A percentile compares a stretch with the other conserved stretches of the same genome.
Evolutionary conservation across 1,139 yeast species (phyloP).

Genomic region (Blastobotrys raffinosifermentans): DNA sequence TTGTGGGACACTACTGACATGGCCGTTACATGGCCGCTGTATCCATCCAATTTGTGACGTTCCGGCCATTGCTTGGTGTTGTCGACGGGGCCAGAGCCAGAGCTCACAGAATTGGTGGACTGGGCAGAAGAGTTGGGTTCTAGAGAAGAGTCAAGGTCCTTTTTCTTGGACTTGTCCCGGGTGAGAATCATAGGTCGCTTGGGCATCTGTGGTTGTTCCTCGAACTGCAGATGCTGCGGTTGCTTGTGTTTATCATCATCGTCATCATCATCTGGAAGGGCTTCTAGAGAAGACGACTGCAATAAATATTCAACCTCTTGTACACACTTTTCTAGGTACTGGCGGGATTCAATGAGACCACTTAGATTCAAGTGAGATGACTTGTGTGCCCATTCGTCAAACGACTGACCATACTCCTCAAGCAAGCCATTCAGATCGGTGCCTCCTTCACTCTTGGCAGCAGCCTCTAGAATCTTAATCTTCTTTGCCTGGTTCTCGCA

Average conservation of each 20-base stretch:
- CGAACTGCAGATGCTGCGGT: conserved; percentile 5
- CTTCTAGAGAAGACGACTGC: conserved; percentile 24
- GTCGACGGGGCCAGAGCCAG: neutral
- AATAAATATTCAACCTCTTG: conserved; percentile 33
- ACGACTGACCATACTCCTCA: conserved; percentile 16
- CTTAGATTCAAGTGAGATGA: conserved; percentile 21
- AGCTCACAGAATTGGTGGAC: neutral
- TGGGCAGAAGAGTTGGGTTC: neutral
- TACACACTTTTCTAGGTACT: conserved; percentile 32
- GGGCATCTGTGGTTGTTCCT: conserved; percentile 5
- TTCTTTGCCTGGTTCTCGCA: conserved; percentile 27
- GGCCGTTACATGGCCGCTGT: conserved; percentile 5
- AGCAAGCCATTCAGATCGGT: conserved; percentile 8
- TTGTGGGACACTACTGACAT: conserved; percentile 3
- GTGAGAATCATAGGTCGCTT: conserved; percentile 12
- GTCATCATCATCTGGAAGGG: conserved; percentile 12
- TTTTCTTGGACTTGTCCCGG: conserved; percentile 11
- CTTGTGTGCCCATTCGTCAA: conserved; percentile 8
- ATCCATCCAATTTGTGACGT: conserved; percentile 5
- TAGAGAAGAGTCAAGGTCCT: neutral
- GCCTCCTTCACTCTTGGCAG: conserved; percentile 6
- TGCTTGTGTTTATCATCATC: conserved; percentile 4
- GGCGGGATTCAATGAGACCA: conserved; percentile 28
- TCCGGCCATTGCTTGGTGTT: neutral
- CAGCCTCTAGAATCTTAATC: conserved; percentile 25